A percentile compares a stretch with the other conserved stretches of the same genome.
Conservation (phyloP, 2,329 filamentous ascomycete genomes). For the Hortaea sp. region DNA sequence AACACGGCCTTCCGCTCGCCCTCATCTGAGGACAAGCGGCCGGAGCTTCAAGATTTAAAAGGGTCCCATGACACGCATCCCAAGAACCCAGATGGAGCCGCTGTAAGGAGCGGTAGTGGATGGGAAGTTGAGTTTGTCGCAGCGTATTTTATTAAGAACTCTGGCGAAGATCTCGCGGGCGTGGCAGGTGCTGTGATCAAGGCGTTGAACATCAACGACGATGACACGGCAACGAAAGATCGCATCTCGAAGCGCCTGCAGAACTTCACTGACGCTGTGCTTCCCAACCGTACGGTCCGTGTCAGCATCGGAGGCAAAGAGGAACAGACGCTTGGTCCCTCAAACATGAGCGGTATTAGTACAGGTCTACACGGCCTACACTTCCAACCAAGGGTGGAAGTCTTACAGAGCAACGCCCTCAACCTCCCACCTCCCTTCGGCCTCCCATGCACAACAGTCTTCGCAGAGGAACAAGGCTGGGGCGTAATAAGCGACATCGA, state of each 20-base stretch:
- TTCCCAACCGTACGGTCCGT: slow-evolving; percentile 56
- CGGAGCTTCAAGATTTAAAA: slow-evolving; percentile 10
- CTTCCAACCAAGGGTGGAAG: neutral
- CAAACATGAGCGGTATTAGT: neutral
- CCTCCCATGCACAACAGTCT: slow-evolving; percentile 57
- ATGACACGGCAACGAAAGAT: slow-evolving; percentile 43
- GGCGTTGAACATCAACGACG: slow-evolving; percentile 51
- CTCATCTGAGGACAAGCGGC: slow-evolving; percentile 13
- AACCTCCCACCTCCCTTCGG: slow-evolving; percentile 26
- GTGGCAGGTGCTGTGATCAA: slow-evolving; percentile 62
- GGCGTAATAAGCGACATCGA: slow-evolving; percentile 81
- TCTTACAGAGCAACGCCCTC: neutral
- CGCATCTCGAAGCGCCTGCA: slow-evolving; percentile 59
- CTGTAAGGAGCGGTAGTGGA: slow-evolving; percentile 14
- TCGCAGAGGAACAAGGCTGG: slow-evolving; percentile 66
- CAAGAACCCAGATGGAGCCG: slow-evolving; percentile 7
- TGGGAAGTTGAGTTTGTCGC: slow-evolving; percentile 81
- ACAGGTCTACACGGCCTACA: neutral
- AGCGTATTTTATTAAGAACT: slow-evolving; percentile 67
- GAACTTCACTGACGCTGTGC: slow-evolving; percentile 69
- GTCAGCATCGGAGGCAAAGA: slow-evolving; percentile 44
- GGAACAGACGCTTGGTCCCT: slow-evolving; percentile 25
- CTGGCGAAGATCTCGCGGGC: slow-evolving; percentile 56
- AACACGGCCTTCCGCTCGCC: slow-evolving; percentile 64
- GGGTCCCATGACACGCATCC: slow-evolving; percentile 8